Base-by-base conservation (phyloP, 2,329 filamentous ascomycete genomes). In the Colletotrichum kahawae region DNA sequence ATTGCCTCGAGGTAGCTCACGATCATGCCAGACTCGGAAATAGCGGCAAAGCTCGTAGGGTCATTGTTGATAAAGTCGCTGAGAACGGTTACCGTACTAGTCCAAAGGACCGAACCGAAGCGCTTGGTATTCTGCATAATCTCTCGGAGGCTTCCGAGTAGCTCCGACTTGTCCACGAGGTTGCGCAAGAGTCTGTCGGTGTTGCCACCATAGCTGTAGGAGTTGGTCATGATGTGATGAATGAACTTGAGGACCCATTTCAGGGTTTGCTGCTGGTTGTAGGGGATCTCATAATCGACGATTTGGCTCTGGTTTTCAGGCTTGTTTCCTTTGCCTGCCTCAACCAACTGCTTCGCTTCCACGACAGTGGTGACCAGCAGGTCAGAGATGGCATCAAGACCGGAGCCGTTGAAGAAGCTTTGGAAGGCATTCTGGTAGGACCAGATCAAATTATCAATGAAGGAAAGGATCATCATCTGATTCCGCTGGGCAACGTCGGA, bases 21-120 rank as follows among this genome's bases (percentile, higher is more conserved):
- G 80, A 97, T 96, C 79, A 99, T 90, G 27, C 95, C 95, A 66
- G 97, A 96, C 85, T 99, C 97, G 16, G 95, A 95, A 78, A 99
- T 97, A 29, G 98, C 95, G 33, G 95, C 94, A 82, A 98, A 99
- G 83, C 97, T 99, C 1, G 97, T 99, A 0, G 97, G 97, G 81
- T 99, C 97, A 81, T 98, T 98, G 85, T 99, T 97, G 80, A 99
- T 98, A 84, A 99, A 99, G 79, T 95, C 96, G 81, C 95, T 97
- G 66, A 99, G 88, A 71, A 98, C 96, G 70, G 93, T 96, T 76
- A 98, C 95, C 8, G 95, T 94, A 82, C 96, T 96, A 64, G 95
- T 98, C 97, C 97, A 99, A 7, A 98, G 95, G 74, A 97, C 93
- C 3, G 96, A 97, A 14, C 97, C 97, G 82, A 96, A 99, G 48